A percentile compares a stretch with the other conserved stretches of the same genome.
phyloP scores from a whole-genome alignment of 2,329 filamentous ascomycete genomes.

The Fusarium oligoseptatum region DNA sequence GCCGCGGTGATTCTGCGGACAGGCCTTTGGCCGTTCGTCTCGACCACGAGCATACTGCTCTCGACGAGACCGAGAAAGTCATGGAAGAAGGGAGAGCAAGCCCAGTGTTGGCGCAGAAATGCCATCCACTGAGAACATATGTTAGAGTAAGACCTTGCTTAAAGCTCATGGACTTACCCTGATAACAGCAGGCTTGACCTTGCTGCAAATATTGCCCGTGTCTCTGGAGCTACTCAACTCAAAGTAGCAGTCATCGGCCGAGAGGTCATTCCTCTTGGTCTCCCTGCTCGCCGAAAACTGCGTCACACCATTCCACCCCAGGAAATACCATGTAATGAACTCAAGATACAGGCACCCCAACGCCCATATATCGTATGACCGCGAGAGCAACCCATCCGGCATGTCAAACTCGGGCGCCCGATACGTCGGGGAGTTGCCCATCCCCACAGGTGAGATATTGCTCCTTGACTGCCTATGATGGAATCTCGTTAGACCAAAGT shows the following conservation, averaged over 20 bases:
- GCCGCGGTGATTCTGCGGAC: background rate
- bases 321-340: background rate
- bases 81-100: background rate
- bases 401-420: background rate
- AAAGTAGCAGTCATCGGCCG: background rate
- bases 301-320: background rate
- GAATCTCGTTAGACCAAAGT: background rate
- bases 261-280: background rate
- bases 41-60: background rate
- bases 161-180: background rate
- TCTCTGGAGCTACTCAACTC: background rate
- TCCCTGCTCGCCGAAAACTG: background rate
- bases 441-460: background rate
- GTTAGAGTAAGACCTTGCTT: background rate
- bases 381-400: background rate
- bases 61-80: background rate
- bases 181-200: background rate
- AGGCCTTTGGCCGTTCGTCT: background rate
- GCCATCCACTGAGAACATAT: background rate
- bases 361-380: background rate
- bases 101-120: background rate
- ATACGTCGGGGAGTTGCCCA: background rate
- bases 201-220: background rate
- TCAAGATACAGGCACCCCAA: background rate
- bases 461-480: background rate